These are phyloP conservation scores for Verbascum thapsus DNA, from an alignment of 257 asterid genomes.

Conservation along the genomic window DNA sequence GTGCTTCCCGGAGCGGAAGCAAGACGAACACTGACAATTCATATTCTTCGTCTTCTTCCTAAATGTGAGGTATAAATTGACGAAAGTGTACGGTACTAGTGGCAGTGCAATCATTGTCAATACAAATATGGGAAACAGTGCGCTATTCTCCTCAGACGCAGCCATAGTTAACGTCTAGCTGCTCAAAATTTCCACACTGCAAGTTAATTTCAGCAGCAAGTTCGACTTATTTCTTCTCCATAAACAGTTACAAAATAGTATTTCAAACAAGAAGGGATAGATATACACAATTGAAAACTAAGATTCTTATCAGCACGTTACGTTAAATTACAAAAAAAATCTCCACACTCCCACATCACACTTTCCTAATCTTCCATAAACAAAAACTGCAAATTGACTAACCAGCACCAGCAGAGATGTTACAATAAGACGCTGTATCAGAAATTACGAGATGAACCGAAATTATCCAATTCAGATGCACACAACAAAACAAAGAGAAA, in stretches of 20 bases:
- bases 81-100: conserved; percentile 87
- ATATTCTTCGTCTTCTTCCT: conserved; percentile 60
- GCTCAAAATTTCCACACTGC: conserved; percentile 32
- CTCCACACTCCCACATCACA: conserved; percentile 4
- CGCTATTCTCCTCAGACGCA: conserved; percentile 84
- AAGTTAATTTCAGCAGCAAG: conserved; percentile 23
- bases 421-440: too few species aligned
- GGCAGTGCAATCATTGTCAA: conserved; percentile 93
- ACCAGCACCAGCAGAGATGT: conserved; percentile 7
- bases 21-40: conserved; percentile 85
- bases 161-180: conserved; percentile 59
- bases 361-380: conserved; percentile 14
- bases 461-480: conserved; percentile 9
- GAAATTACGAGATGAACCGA: conserved; percentile 9
- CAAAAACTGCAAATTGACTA: conserved; percentile 12
- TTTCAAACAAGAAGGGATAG: too few species aligned
- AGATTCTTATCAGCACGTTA: conserved; percentile 2
- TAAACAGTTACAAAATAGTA: conserved; percentile 17
- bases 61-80: conserved; percentile 68
- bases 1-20: conserved; percentile 92
- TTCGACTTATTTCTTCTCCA: neutral
- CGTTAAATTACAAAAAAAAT: neutral
- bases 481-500: conserved; percentile 4
- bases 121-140: conserved; percentile 87
- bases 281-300: conserved; percentile 9